Conservation (phyloP, 768 basidiomycete genomes). For the Phaeotremella skinneri region DNA sequence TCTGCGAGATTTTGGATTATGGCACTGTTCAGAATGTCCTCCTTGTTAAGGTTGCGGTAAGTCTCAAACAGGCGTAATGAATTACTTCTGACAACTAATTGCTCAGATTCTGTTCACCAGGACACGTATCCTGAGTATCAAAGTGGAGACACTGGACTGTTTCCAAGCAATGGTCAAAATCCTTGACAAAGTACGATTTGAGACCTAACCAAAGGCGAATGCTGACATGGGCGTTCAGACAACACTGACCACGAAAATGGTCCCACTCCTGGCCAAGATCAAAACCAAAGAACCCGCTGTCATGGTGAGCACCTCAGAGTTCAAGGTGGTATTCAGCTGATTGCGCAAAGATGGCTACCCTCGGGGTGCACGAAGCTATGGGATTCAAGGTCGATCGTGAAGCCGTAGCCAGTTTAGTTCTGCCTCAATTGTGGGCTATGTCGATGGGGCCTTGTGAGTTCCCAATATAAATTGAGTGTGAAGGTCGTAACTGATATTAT, state of each 20-base stretch:
- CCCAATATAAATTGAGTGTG: background rate
- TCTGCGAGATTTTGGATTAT: constrained; percentile 93
- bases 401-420: constrained; percentile 80
- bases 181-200: constrained; percentile 41
- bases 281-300: constrained; percentile 94
- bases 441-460: constrained; percentile 85
- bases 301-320: constrained; percentile 60
- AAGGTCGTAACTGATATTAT: background rate
- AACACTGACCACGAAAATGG: constrained; percentile 90
- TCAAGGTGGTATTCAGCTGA: background rate
- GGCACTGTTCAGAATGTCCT: constrained; percentile 86
- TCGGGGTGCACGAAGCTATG: constrained; percentile 92
- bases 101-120: constrained; percentile 83
- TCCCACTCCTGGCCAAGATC: constrained; percentile 89
- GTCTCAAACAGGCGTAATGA: constrained; percentile 41
- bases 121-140: constrained; percentile 83
- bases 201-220: background rate
- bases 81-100: constrained; percentile 13
- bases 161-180: constrained; percentile 51
- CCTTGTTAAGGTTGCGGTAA: constrained; percentile 87
- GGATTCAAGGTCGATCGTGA: constrained; percentile 90
- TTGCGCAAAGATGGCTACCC: constrained; percentile 68
- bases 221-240: constrained; percentile 26
- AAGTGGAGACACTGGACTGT: constrained; percentile 60
- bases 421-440: constrained; percentile 95